Evolutionary conservation across 768 basidiomycete species (phyloP).

Genomic region (Tricholoma bakamatsutake): DNA sequence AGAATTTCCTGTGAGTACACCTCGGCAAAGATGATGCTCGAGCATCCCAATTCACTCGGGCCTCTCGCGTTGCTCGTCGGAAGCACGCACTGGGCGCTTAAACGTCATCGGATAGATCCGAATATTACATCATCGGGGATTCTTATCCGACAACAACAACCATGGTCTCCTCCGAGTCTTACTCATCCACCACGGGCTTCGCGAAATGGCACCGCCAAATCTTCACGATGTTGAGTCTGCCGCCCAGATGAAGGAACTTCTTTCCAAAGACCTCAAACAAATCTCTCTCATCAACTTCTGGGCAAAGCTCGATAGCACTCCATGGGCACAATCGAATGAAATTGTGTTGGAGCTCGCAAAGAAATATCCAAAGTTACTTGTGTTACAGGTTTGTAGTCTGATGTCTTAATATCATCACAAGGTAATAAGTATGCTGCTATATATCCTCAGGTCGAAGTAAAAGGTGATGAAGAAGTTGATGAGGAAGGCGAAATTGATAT

Average conservation of each 20-base stretch:
- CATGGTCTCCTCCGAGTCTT: conserved; percentile 2
- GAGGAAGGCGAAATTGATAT: conserved; percentile 90
- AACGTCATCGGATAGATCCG: conserved; percentile 20
- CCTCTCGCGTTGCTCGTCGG: too few species aligned
- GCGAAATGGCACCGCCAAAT: conserved; percentile 70
- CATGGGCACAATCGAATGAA: conserved; percentile 85
- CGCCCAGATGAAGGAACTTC: conserved; percentile 64
- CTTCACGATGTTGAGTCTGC: conserved; percentile 47
- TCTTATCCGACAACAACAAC: conserved; percentile 11
- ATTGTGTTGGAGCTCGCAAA: conserved; percentile 68
- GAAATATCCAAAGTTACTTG: conserved; percentile 62
- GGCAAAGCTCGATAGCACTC: conserved; percentile 78
- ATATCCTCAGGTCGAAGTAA: conserved; percentile 70
- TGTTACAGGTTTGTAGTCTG: conserved; percentile 76
- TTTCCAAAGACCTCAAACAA: conserved; percentile 70
- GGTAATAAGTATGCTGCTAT: conserved; percentile 25
- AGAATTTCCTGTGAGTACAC: too few species aligned
- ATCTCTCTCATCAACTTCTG: conserved; percentile 89
- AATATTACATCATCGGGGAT: conserved; percentile 13
- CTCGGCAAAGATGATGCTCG: too few species aligned
- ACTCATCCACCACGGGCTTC: conserved; percentile 52
- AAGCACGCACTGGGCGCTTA: too few species aligned
- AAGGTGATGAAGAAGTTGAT: conserved; percentile 73
- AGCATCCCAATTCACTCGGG: too few species aligned
- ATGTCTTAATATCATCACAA: conserved; percentile 29